A percentile compares a stretch with the other conserved stretches of the same genome.
These are phyloP conservation scores for Raffaelea albimanens DNA, from an alignment of 2,329 filamentous ascomycete genomes.

Conservation along the genomic window DNA sequence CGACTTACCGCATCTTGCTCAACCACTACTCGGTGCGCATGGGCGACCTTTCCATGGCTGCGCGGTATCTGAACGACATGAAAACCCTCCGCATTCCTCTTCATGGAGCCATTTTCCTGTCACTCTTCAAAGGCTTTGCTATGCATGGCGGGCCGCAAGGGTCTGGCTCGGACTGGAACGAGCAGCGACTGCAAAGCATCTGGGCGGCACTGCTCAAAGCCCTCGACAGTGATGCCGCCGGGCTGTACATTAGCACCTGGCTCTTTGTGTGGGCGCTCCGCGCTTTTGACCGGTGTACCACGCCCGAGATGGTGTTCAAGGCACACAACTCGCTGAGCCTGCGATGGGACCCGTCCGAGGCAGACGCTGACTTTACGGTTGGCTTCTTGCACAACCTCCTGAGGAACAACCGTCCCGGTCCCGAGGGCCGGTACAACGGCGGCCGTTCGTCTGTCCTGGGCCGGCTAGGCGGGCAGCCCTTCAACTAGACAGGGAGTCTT, in stretches of 20 bases:
- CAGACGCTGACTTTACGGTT: conserved; percentile 36
- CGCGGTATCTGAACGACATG: conserved; percentile 73
- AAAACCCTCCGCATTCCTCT: conserved; percentile 55
- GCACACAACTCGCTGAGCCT: conserved; percentile 41
- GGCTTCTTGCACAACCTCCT: conserved; percentile 34
- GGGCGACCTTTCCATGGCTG: conserved; percentile 64
- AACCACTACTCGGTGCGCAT: conserved; percentile 59
- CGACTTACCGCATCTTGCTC: conserved; percentile 73
- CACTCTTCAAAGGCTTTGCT: conserved; percentile 75
- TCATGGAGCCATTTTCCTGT: conserved; percentile 68
- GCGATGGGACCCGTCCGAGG: conserved; percentile 35
- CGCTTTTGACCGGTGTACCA: conserved; percentile 55
- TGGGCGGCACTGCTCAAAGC: conserved; percentile 55
- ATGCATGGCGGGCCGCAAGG: conserved; percentile 55
- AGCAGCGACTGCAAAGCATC: conserved; percentile 55
- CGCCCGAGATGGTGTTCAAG: conserved; percentile 38
- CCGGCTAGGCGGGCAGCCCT: conserved; percentile 5
- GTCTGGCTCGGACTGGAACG: conserved; percentile 60
- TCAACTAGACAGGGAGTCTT: neutral
- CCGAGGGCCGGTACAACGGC: neutral
- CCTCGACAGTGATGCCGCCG: conserved; percentile 34
- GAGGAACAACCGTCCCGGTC: conserved; percentile 9
- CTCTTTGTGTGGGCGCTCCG: conserved; percentile 50
- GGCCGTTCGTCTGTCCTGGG: neutral
- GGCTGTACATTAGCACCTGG: conserved; percentile 48